These are phyloP conservation scores for Cordyceps tenuipes DNA, from an alignment of 2,329 filamentous ascomycete genomes.

Conservation along the genomic window DNA sequence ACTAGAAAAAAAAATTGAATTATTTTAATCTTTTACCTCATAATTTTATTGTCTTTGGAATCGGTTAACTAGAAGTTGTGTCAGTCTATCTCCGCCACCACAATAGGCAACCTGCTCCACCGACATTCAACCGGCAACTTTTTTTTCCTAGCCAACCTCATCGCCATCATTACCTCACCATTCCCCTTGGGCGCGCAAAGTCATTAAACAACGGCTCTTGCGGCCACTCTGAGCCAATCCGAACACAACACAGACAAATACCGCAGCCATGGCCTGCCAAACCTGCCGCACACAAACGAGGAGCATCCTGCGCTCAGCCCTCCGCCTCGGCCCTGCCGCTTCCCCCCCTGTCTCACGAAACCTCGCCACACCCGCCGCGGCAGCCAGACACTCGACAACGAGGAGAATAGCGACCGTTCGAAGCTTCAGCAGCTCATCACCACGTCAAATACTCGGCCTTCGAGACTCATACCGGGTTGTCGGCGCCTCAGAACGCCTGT, in stretches of 20 bases:
- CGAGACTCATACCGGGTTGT: conserved; percentile 63
- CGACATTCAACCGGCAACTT: conserved; percentile 21
- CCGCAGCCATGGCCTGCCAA: conserved; percentile 37
- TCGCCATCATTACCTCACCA: neutral
- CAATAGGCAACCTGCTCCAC: neutral
- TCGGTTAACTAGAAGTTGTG: neutral
- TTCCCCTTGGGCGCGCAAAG: neutral
- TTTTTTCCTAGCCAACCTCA: conserved; percentile 1
- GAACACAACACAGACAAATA: neutral
- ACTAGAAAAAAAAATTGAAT: too few relatives aligned
- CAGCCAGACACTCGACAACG: neutral
- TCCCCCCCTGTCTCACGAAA: conserved; percentile 18
- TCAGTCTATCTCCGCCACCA: neutral
- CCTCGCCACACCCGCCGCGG: neutral
- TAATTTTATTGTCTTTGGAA: neutral
- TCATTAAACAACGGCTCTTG: neutral
- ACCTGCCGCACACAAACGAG: conserved; percentile 38
- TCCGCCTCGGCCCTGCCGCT: conserved; percentile 21
- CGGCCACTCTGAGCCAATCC: neutral
- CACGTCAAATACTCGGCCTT: conserved; percentile 26
- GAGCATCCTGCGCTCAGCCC: conserved; percentile 28
- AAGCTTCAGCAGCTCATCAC: conserved; percentile 28
- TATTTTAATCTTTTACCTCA: too few relatives aligned
- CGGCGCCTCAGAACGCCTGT: conserved; percentile 68
- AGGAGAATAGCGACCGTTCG: conserved; percentile 16